phyloP scores from a whole-genome alignment of 352 stramenopile species.

The Aphanomyces euteiches region DNA sequence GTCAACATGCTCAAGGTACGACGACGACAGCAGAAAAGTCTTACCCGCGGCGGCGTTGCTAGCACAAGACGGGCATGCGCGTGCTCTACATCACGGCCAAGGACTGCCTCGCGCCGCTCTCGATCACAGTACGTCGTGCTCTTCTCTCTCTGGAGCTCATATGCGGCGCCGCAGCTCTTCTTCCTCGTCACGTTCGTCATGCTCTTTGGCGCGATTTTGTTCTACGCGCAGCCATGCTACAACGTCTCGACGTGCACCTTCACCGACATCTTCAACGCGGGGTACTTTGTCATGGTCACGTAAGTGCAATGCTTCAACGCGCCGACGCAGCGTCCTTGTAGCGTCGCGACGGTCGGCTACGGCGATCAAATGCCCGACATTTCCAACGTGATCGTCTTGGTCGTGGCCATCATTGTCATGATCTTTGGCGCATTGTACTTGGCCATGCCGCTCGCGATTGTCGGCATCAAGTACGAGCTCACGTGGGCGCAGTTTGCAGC shows the following conservation, averaged over 20 bases:
- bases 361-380: constrained; percentile 59
- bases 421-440: constrained; percentile 78
- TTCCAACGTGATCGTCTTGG: constrained; percentile 48
- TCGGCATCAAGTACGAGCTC: constrained; percentile 68
- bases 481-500: constrained; percentile 61
- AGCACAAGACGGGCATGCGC: constrained; percentile 37
- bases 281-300: constrained; percentile 83
- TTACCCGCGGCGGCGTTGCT: constrained; percentile 30
- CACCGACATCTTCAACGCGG: constrained; percentile 80
- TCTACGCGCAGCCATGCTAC: constrained; percentile 73
- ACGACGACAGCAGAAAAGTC: neutral
- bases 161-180: constrained; percentile 37
- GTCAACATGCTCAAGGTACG: constrained; percentile 27
- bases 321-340: constrained; percentile 23
- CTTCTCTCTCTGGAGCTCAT: neutral
- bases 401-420: constrained; percentile 61
- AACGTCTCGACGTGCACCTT: constrained; percentile 72
- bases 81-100: constrained; percentile 56
- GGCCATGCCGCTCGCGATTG: constrained; percentile 70
- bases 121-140: constrained; percentile 43
- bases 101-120: constrained; percentile 53
- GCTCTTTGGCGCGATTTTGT: constrained; percentile 66
- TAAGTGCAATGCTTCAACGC: constrained; percentile 34
- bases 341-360: constrained; percentile 73
- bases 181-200: constrained; percentile 76